Percentiles rank a stretch among this genome's conserved stretches.
Conservation (phyloP, 2,329 filamentous ascomycete species). For the Westerdykella ornata region DNA sequence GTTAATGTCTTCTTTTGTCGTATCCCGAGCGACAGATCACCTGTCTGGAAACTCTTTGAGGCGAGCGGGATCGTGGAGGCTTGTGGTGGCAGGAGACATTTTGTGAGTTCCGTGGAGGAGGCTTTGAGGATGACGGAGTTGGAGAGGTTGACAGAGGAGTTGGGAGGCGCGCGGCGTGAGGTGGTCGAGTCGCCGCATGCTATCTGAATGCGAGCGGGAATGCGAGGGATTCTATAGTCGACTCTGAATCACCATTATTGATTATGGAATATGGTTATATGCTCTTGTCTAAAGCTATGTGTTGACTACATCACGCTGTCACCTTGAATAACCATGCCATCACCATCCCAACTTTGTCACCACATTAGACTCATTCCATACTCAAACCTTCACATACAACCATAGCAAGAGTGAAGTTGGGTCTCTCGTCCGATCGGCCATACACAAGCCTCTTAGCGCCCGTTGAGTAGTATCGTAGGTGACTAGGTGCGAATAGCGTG, state of each 20-base stretch:
- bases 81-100: slow-evolving; percentile 69
- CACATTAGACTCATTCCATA: too few relatives aligned
- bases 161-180: slow-evolving; percentile 11
- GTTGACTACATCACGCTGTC: too few relatives aligned
- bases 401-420: not conserved
- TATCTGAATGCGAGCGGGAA: slow-evolving; percentile 18
- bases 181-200: slow-evolving; percentile 12
- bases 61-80: slow-evolving; percentile 78
- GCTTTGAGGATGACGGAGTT: slow-evolving; percentile 75
- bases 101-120: slow-evolving; percentile 76
- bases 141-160: slow-evolving; percentile 48
- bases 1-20: slow-evolving; percentile 71
- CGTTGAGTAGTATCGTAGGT: slow-evolving; percentile 1
- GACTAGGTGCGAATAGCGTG: not conserved
- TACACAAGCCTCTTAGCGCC: not conserved
- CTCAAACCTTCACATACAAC: not conserved
- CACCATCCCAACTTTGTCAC: too few relatives aligned
- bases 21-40: slow-evolving; percentile 43
- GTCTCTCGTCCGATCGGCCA: not conserved
- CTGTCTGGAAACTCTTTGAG: slow-evolving; percentile 66
- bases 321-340: too few relatives aligned
- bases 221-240: slow-evolving; percentile 8
- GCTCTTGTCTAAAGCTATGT: too few relatives aligned
- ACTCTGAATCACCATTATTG: too few relatives aligned
- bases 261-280: too few relatives aligned